Conservation (phyloP, 2,329 filamentous ascomycete species). For the Paecilomyces niveus region DNA sequence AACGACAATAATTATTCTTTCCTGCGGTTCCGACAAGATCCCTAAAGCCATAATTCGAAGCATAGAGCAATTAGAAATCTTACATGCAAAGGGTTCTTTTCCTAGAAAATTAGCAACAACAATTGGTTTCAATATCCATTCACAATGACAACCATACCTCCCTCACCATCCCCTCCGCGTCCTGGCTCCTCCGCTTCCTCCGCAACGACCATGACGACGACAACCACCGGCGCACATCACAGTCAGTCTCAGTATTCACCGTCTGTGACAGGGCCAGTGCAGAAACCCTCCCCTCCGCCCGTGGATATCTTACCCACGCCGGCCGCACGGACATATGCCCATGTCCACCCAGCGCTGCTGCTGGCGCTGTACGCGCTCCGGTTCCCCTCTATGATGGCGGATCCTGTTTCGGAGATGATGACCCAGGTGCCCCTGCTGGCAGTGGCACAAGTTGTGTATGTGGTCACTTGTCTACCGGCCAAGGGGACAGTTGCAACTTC, state of each 20-base stretch:
- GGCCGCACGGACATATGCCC: constrained; percentile 50
- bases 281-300: constrained; percentile 28
- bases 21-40: not conserved
- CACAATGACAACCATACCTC: constrained; percentile 7
- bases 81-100: not conserved
- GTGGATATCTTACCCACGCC: constrained; percentile 42
- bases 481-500: constrained; percentile 27
- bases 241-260: constrained; percentile 9
- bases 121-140: not conserved
- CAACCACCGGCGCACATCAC: constrained; percentile 3
- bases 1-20: not conserved
- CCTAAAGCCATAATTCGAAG: not conserved
- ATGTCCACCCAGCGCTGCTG: constrained; percentile 62
- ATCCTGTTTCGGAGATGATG: constrained; percentile 60
- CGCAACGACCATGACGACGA: constrained; percentile 11
- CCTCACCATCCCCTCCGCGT: constrained; percentile 4
- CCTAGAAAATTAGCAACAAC: not conserved
- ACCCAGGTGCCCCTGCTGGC: constrained; percentile 56
- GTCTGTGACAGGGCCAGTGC: constrained; percentile 1
- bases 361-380: constrained; percentile 56
- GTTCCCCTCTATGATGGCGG: constrained; percentile 60
- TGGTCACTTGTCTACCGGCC: constrained; percentile 52
- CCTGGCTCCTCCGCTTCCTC: constrained; percentile 1
- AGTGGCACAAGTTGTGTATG: constrained; percentile 55
- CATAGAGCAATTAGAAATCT: not conserved